Evolutionary conservation across 176 grass and related monocot species (phyloP), one percentile per base, ranked within the genome.

Genomic region (Oryza meyeriana): DNA sequence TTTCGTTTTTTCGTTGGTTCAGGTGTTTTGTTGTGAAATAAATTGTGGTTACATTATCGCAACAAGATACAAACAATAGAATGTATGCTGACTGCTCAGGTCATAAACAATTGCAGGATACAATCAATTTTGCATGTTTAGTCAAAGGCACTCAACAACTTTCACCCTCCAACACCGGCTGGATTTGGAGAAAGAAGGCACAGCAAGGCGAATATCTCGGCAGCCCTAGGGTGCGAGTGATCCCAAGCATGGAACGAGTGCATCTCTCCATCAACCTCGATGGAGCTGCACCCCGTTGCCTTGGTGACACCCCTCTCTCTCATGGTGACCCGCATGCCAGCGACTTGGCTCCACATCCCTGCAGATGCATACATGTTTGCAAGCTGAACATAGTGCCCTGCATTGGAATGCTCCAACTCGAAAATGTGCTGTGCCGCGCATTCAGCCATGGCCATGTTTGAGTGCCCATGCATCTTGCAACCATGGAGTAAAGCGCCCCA

Each of bases 301-400:
- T 92, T 95, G 63, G 55, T 88, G 69, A 88, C 67, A 9, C 93
- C 85, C 80, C 44, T 88, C 83, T 90, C 85, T 81, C 82, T 93
- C 93, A 95, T 95, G 61, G 62, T 75, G n/a, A 86, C 65, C 39
- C 90, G 57, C 17, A 90, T 55, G 24, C 76, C 84, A 48, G 88
- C 71, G 32, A 93, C 93, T 67, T 93, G 88, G 70, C 26, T 84
- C 93, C 93, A 95, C 93, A 93, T 93, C 69, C 83, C 88, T 0
- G 42, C 83, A 0, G 90, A 90, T 74, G 90, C 90, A 52, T 95
- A 95, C 44, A 95, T 84, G 67, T 93, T 95, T 76, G 93, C 86
- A 30, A 95, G 90, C 66, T 95, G 90, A 50, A 95, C 90, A 62
- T 95, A 92, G 28, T 93, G 93, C 66, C 93, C 90, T 9, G 85